Base-by-base conservation (phyloP, 768 basidiomycete species). In the Phaeotremella skinneri region DNA sequence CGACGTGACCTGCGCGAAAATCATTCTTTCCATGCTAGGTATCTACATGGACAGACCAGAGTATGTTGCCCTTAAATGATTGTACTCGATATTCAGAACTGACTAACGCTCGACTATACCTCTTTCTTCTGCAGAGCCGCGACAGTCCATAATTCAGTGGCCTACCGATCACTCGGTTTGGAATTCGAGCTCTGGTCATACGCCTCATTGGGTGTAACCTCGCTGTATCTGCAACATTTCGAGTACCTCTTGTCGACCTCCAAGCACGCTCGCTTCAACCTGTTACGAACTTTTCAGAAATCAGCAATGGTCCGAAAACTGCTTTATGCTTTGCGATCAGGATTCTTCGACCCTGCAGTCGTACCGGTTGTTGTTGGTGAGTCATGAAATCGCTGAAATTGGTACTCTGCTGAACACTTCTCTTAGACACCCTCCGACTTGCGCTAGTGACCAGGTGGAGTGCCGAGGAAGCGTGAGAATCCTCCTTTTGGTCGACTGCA, bases 131-230 rank as follows among this genome's bases (percentile, higher is more conserved):
- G n/a, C 59, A 92, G 90, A 29, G 82, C 84, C 56, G 92, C 93
- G 0, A 90, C 88, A 0, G 81, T 97, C 29, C 83, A 86, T 50
- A 94, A 94, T 68, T 80, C 85, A 3, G 81, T 87, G 0, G 92
- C 89, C 4, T 94, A 96, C 73, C 82, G 83, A 43, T 83, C 86
- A 3, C 83, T 97, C 49, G 90, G 89, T 0, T 83, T 97, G 0
- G 91, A 94, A 67, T 90, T 97, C 62, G 87, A 90, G 52, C 84
- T 96, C 11, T 97, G 93, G 93, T 85, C 88, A 0, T 82, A 79
- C 30, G 85, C 88, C 0, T 81, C 81, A 2, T 70, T 79, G 17
- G 88, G 89, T 49, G 85, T 96, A n/a, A 89, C 90, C 67, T 81
- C 81, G 3, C 82, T 85, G 13, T 87, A 91, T 65, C 80, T 93